Percentiles rank a stretch among this genome's conserved stretches.
phyloP scores from a whole-genome alignment of 768 basidiomycete genomes.

The Holtermannia corniformis region DNA sequence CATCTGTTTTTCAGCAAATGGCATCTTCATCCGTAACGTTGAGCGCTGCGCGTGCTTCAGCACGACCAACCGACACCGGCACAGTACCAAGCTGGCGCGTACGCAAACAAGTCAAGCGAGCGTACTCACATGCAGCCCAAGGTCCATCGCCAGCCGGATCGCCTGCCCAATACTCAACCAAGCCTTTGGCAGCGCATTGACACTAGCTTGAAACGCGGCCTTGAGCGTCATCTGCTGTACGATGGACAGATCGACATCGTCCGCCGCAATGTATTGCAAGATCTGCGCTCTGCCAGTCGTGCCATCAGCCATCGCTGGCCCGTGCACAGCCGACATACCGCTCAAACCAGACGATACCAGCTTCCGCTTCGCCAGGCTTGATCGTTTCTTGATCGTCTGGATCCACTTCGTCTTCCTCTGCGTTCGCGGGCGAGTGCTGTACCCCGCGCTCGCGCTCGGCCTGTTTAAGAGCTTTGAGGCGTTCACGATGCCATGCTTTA shows the following conservation, averaged over 20 bases:
- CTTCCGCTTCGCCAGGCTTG: slow-evolving; percentile 29
- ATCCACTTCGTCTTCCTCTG: slow-evolving; percentile 74
- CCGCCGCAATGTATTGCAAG: slow-evolving; percentile 82
- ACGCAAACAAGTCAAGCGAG: no score
- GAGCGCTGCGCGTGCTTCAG: slow-evolving; percentile 55
- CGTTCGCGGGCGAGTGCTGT: slow-evolving; percentile 54
- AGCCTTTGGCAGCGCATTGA: slow-evolving; percentile 87
- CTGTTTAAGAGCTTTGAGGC: slow-evolving; percentile 6
- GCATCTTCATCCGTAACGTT: slow-evolving; percentile 59
- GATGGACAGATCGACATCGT: slow-evolving; percentile 71
- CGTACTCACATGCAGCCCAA: slow-evolving; percentile 83
- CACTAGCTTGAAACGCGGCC: slow-evolving; percentile 77
- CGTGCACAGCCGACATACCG: slow-evolving; percentile 14
- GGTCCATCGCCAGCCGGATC: slow-evolving; percentile 77
- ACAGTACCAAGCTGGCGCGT: no score
- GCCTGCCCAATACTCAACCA: slow-evolving; percentile 90
- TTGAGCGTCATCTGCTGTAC: slow-evolving; percentile 83
- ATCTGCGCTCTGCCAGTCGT: slow-evolving; percentile 59
- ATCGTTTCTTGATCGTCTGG: slow-evolving; percentile 79
- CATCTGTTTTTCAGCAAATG: slow-evolving; percentile 75
- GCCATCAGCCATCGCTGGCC: neutral
- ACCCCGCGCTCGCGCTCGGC: neutral
- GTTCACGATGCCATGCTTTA: slow-evolving; percentile 30
- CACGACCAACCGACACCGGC: neutral
- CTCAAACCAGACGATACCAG: slow-evolving; percentile 34